Evolutionary conservation across 306 rosid genomes (phyloP), one percentile per base, ranked within the genome.

Genomic region (Ormosia semicastrata): DNA sequence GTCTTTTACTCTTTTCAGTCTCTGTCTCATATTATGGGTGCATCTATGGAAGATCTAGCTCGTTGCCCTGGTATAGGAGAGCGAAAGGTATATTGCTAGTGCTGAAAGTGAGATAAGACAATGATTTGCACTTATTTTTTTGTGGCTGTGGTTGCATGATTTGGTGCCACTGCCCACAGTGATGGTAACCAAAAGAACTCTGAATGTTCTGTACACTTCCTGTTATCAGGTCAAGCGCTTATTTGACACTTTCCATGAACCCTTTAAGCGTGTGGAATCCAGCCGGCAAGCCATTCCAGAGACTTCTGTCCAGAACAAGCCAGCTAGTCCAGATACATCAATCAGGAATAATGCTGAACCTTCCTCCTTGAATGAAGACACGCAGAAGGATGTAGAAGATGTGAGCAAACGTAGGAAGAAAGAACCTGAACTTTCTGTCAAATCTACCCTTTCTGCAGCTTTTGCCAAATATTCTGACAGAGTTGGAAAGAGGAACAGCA

Each of bases 41-140:
- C 91, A 82, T 95, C 98, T 39, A 95, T 95, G 97, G 99, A 95
- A 87, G 99, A 95, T 86, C 92, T 93, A 78, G 99, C 99, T 73
- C 97, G 99, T 62, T 95, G 99, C 82, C 99, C 99, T 74, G 99
- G 98, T 66, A 95, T 95, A 68, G 98, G 99, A 90, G 99, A 95
- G 87, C 94, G 97, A 77, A 95, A 95, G 98, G 98, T 95, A 87
- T 66, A 58, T 29, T 58, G 70, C 77, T n/a, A 18, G 36, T 30
- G 65, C 69, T 64, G n/a, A 41, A 76, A 75, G 66, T 75, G 69
- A n/a, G 77, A 49, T 63, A 57, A 54, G 67, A 30, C 41, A 29
- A 34, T 59, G 52, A 36, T 59, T 62, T 44, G 67, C 63, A 40
- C 57, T 41, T 63, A 56, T 2, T 41, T 43, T 68, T 13, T 81